Evolutionary conservation across 1,139 yeast species (phyloP).

Genomic region (Yamadazyma oceani): DNA sequence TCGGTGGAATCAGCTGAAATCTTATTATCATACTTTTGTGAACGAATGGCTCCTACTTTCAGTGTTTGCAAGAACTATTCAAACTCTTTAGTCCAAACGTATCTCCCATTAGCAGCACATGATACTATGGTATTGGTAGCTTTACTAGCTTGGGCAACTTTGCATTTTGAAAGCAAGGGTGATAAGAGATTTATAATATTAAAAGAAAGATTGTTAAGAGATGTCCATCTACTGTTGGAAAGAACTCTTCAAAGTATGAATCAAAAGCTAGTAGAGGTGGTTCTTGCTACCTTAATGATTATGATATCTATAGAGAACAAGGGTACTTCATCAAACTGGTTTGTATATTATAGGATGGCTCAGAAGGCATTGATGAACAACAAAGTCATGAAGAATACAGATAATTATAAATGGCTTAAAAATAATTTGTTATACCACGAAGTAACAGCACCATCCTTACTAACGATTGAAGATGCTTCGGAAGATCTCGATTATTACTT

Average conservation of each 20-base stretch:
- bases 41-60: conserved; percentile 10
- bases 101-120: conserved; percentile 10
- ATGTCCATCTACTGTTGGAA: conserved; percentile 5
- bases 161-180: conserved; percentile 11
- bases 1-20: conserved; percentile 8
- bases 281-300: conserved; percentile 9
- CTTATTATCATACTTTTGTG: conserved; percentile 8
- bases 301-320: conserved; percentile 12
- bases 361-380: conserved; percentile 6
- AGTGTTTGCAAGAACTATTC: conserved; percentile 8
- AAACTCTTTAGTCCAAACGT: conserved; percentile 10
- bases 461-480: conserved; percentile 6
- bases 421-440: conserved; percentile 11
- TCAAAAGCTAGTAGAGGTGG: conserved; percentile 7
- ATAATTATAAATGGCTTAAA: conserved; percentile 8
- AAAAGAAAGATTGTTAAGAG: conserved; percentile 6
- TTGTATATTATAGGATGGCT: conserved; percentile 9
- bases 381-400: background rate
- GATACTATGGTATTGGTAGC: conserved; percentile 8
- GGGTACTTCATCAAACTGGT: conserved; percentile 9
- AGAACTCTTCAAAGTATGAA: background rate
- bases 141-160: conserved; percentile 9
- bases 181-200: conserved; percentile 3
- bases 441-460: conserved; percentile 9
- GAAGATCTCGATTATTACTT: conserved; percentile 5